phyloP scores from a whole-genome alignment of 345 rosid species.

The Aquilaria malaccensis region DNA sequence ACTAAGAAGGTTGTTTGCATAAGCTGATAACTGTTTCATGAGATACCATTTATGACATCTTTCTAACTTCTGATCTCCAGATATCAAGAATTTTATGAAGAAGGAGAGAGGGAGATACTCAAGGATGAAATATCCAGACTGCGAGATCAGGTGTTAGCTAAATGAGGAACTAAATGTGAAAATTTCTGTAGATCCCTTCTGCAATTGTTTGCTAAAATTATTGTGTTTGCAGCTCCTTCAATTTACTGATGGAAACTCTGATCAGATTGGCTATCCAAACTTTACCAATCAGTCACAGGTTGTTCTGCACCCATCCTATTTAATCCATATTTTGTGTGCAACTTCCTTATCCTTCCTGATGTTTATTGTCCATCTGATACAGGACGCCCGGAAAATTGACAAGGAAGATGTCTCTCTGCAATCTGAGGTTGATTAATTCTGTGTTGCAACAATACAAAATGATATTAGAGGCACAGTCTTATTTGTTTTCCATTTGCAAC shows the following conservation, averaged over 20 bases:
- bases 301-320: slow-evolving; percentile 8
- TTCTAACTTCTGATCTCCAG: slow-evolving; percentile 27
- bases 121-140: slow-evolving; percentile 59
- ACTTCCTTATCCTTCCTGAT: not conserved
- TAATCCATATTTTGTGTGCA: slow-evolving; percentile 3
- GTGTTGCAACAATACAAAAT: slow-evolving; percentile 8
- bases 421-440: slow-evolving; percentile 47
- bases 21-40: slow-evolving; percentile 1
- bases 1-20: slow-evolving; percentile 57
- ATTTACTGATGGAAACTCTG: slow-evolving; percentile 45
- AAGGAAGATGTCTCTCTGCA: slow-evolving; percentile 48
- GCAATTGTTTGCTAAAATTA: not conserved
- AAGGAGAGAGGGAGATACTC: slow-evolving; percentile 90
- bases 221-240: slow-evolving; percentile 48
- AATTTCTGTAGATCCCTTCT: slow-evolving; percentile 6
- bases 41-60: not conserved
- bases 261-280: slow-evolving; percentile 28
- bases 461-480: slow-evolving; percentile 8
- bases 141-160: slow-evolving; percentile 61
- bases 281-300: slow-evolving; percentile 46
- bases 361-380: slow-evolving; percentile 17
- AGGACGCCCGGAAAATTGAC: slow-evolving; percentile 38
- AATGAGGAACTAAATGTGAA: slow-evolving; percentile 9
- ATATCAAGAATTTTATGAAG: slow-evolving; percentile 92
- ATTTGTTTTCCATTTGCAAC: slow-evolving; percentile 12